Evolutionary conservation across 2,329 filamentous ascomycete species (phyloP), one percentile per base, ranked within the genome.

Genomic region (Talaromyces sp.): DNA sequence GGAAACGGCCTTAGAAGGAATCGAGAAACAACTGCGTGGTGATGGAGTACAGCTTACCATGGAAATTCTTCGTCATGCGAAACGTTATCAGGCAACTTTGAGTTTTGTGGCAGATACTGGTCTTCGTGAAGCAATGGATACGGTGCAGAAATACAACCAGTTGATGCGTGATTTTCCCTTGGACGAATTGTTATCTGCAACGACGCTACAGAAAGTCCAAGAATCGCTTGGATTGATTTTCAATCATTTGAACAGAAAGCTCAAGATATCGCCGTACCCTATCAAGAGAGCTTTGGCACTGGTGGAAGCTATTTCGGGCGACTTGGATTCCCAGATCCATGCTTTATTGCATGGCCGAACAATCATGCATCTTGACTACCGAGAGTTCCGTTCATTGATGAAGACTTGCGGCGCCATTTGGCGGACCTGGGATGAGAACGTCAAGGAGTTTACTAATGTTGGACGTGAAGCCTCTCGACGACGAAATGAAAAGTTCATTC

Each of bases 111-210:
- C 95, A 2, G 96, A 99, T 78, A 99, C 95, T 41, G 94, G 95
- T 2, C 79, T 99, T 75, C 97, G 96, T 78, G 95, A 99, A 79
- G 93, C 93, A 27, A 95, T 93, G 77, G 95, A 99, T 68, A 90
- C 91, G 75, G 96, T 99, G 56, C 92, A 97, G 78, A 97, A 97
- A 79, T 99, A 98, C 83, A 99, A 99, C 76, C 92, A 96, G 80
- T 86, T 99, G 27, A 98, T 99, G 92, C 90, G 95, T 68, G 96
- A 99, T 76, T 98, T 99, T 69, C 95, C 95, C 0, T 84, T 99
- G 39, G 94, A 98, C 74, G 95, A 99, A 77, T 82, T 99, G 33
- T 85, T 97, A 19, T 97, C 95, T 17, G 93, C 95, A 1, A 96
- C 93, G 0, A 94, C 93, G 0, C 80, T 99, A 52, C 83, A 89